These are phyloP conservation scores for Sugiyamaella mastotermitis DNA, from an alignment of 805 yeast species.

Conservation along the genomic window DNA sequence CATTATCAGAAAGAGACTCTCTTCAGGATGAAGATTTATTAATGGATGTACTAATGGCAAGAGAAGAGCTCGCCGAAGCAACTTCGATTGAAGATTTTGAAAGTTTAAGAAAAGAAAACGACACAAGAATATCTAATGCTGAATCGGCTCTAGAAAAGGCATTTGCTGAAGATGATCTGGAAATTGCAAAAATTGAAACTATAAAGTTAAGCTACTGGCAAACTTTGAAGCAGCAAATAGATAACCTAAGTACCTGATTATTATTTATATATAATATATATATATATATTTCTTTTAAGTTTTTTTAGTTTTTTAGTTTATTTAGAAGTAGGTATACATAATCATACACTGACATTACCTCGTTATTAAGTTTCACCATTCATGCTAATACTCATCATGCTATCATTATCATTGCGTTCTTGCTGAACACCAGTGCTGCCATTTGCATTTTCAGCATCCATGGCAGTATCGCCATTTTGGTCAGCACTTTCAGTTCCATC, in stretches of 20 bases:
- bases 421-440: background rate
- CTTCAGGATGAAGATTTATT: slow-evolving; percentile 47
- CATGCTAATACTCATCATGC: slow-evolving; percentile 17
- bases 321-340: no score
- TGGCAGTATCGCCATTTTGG: slow-evolving; percentile 2
- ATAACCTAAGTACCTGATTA: no score
- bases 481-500: slow-evolving; percentile 2
- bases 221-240: slow-evolving; percentile 65
- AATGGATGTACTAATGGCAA: slow-evolving; percentile 75
- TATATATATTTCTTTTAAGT: background rate
- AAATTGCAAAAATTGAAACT: slow-evolving; percentile 57
- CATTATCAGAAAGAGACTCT: slow-evolving; percentile 38
- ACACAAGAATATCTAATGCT: slow-evolving; percentile 43
- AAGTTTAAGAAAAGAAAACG: slow-evolving; percentile 48
- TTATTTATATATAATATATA: no score
- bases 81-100: slow-evolving; percentile 52
- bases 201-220: slow-evolving; percentile 78
- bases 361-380: slow-evolving; percentile 11
- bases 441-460: background rate
- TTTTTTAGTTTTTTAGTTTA: background rate
- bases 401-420: slow-evolving; percentile 30
- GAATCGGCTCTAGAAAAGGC: slow-evolving; percentile 43
- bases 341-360: no score
- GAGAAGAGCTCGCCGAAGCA: slow-evolving; percentile 73
- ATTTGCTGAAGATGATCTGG: slow-evolving; percentile 44